Evolutionary conservation across 805 yeast genomes (phyloP).

Genomic region (Candida methanosorbosa): DNA sequence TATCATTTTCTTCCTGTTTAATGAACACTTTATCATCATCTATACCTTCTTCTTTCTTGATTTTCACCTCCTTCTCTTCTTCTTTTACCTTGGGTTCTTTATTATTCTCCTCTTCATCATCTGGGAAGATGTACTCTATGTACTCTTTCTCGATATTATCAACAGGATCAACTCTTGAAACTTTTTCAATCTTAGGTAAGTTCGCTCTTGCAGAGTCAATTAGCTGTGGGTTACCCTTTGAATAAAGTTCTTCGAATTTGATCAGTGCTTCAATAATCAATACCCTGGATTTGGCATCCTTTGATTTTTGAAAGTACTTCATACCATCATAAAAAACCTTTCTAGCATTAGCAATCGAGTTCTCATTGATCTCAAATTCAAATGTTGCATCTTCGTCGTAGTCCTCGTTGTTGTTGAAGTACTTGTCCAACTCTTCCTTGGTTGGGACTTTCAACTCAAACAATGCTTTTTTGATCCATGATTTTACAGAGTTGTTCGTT

Average conservation of each 20-base stretch:
- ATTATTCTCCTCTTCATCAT: no score
- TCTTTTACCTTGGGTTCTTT: no score
- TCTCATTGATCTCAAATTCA: constrained; percentile 40
- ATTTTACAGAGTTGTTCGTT: constrained; percentile 24
- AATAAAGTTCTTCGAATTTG: constrained; percentile 52
- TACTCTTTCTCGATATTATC: constrained; percentile 43
- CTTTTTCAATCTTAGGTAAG: constrained; percentile 45
- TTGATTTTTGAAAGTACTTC: constrained; percentile 27
- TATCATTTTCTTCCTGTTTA: no score
- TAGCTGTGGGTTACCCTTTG: constrained; percentile 29
- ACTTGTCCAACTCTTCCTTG: constrained; percentile 36
- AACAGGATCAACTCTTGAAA: constrained; percentile 25
- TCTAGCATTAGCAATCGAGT: constrained; percentile 34
- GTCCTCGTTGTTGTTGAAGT: constrained; percentile 15
- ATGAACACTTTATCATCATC: neutral
- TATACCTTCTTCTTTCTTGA: no score
- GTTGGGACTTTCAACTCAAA: constrained; percentile 65
- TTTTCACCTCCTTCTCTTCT: no score
- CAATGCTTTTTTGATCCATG: constrained; percentile 62
- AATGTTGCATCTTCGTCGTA: constrained; percentile 39
- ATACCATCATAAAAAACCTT: constrained; percentile 45
- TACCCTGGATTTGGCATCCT: constrained; percentile 33
- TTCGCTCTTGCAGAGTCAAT: constrained; percentile 34
- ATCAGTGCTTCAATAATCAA: constrained; percentile 50
- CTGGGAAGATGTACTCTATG: constrained; percentile 34